phyloP scores from a whole-genome alignment of 345 rosid genomes.

The Arabis hirsuta region DNA sequence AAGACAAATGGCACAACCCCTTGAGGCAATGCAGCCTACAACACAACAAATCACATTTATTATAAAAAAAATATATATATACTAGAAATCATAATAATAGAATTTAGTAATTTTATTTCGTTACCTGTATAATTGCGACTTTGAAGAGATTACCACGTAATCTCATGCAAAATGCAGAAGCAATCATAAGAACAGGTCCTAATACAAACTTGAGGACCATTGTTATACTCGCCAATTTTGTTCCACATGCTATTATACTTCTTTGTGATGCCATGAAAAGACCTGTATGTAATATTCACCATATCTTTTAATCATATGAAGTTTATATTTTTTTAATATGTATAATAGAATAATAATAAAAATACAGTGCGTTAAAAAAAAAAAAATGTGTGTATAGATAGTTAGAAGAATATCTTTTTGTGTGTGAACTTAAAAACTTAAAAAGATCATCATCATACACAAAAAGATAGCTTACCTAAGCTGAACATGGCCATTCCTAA shows the following conservation, averaged over 20 bases:
- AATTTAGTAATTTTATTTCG: too few species aligned
- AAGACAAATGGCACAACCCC: slow-evolving; percentile 91
- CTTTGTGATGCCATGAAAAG: slow-evolving; percentile 80
- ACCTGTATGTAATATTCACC: slow-evolving; percentile 52
- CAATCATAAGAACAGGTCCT: slow-evolving; percentile 81
- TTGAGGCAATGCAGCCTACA: slow-evolving; percentile 93
- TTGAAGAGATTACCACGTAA: slow-evolving; percentile 53
- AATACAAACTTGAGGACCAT: slow-evolving; percentile 63
- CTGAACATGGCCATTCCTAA: slow-evolving; percentile 99
- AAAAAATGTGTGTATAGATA: not conserved
- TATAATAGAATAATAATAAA: not conserved
- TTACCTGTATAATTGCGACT: slow-evolving; percentile 77
- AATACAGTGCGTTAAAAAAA: too few species aligned
- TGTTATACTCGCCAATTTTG: slow-evolving; percentile 55
- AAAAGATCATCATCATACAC: too few species aligned
- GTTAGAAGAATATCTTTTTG: too few species aligned
- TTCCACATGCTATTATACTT: slow-evolving; percentile 78
- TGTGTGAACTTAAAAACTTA: too few species aligned
- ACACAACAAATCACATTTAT: not conserved
- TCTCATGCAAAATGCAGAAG: slow-evolving; percentile 56
- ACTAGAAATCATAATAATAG: too few species aligned
- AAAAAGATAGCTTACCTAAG: slow-evolving; percentile 55
- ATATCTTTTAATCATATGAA: slow-evolving; percentile 6
- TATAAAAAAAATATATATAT: too few species aligned
- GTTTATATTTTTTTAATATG: not conserved